A percentile compares a stretch with the other conserved stretches of the same genome.
Evolutionary conservation across 805 yeast genomes (phyloP).

Genomic region (Candida orba): DNA sequence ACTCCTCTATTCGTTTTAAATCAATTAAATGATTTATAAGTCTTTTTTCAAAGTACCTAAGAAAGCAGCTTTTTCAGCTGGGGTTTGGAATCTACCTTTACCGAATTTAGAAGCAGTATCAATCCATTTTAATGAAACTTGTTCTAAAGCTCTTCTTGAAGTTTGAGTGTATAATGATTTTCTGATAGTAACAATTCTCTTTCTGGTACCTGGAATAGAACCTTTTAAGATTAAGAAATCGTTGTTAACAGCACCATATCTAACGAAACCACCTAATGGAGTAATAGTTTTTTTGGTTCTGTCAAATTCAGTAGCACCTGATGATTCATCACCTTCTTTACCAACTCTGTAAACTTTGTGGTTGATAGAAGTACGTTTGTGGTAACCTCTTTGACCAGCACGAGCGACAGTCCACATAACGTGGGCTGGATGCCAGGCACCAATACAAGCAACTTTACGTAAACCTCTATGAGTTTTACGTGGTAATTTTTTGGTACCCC

Average conservation of each 20-base stretch:
- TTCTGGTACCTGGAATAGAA: constrained; percentile 99
- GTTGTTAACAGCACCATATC: constrained; percentile 97
- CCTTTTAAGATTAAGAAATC: constrained; percentile 98
- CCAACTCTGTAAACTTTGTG: constrained; percentile 99
- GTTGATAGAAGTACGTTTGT: constrained; percentile 99
- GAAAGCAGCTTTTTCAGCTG: constrained; percentile 99
- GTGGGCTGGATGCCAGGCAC: constrained; percentile 99
- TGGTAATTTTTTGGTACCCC: constrained; percentile 99
- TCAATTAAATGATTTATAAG: constrained; percentile 38
- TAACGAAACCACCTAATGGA: constrained; percentile 99
- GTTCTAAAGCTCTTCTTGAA: constrained; percentile 94
- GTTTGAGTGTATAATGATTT: constrained; percentile 97
- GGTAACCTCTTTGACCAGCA: constrained; percentile 99
- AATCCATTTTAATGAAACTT: constrained; percentile 97
- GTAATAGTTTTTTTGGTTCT: constrained; percentile 99
- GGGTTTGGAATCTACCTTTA: constrained; percentile 99
- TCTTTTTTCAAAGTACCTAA: constrained; percentile 99
- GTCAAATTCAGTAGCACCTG: constrained; percentile 96
- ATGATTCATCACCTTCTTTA: constrained; percentile 88
- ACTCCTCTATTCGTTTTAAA: background rate
- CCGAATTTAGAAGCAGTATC: constrained; percentile 99
- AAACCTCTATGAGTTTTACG: constrained; percentile 99
- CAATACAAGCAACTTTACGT: constrained; percentile 99
- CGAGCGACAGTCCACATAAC: constrained; percentile 99
- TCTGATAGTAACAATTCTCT: constrained; percentile 99